Conservation (phyloP, 2,329 filamentous ascomycete genomes). For the Boeremia exigua region DNA sequence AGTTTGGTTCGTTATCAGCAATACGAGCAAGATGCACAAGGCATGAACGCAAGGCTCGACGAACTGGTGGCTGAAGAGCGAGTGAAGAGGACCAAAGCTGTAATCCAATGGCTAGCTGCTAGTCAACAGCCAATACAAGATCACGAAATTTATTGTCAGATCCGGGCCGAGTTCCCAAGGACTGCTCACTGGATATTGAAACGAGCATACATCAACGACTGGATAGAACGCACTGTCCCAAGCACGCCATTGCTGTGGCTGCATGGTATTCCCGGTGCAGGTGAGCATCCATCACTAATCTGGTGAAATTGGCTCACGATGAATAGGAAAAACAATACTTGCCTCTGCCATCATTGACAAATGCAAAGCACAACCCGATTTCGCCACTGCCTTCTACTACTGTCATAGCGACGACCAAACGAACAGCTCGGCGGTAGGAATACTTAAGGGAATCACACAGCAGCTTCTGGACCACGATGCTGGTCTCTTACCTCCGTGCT, state of each 20-base stretch:
- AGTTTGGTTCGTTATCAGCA: neutral
- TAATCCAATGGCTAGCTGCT: conserved; percentile 26
- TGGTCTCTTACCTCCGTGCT: conserved; percentile 21
- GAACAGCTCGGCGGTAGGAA: conserved; percentile 19
- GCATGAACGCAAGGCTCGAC: neutral
- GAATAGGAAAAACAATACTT: conserved; percentile 37
- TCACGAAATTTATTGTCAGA: conserved; percentile 14
- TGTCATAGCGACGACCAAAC: conserved; percentile 27
- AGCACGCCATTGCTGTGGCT: conserved; percentile 23
- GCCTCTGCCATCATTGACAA: conserved; percentile 34
- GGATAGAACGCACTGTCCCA: conserved; percentile 20
- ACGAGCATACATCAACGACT: conserved; percentile 26
- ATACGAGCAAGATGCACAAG: neutral
- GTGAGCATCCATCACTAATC: conserved; percentile 8
- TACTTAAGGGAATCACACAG: conserved; percentile 26
- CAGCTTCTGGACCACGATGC: conserved; percentile 26
- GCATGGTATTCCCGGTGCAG: conserved; percentile 34
- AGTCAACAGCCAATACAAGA: conserved; percentile 18
- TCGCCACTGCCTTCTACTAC: conserved; percentile 30
- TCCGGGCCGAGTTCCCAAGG: conserved; percentile 15
- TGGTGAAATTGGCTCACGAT: neutral
- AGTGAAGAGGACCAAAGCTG: neutral
- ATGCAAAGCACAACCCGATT: conserved; percentile 6
- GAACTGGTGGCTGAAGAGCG: neutral
- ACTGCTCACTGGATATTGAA: conserved; percentile 31